Conservation (phyloP, 257 asterid genomes). For the Datura wrightii region DNA sequence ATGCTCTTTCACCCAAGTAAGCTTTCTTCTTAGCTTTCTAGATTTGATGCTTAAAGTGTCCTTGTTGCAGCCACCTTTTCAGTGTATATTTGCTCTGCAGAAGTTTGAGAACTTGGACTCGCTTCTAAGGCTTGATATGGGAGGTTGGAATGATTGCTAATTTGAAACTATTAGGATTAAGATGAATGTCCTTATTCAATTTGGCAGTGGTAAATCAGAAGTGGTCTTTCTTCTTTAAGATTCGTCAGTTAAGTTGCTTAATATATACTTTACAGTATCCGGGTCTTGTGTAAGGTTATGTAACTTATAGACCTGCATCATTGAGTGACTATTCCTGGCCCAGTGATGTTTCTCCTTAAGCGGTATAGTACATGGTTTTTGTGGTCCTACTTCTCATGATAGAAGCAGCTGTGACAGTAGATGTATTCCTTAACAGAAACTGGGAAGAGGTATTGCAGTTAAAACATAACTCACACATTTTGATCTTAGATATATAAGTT, state of each 20-base stretch:
- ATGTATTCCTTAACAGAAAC: slow-evolving; percentile 70
- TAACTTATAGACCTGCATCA: neutral
- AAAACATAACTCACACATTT: slow-evolving; percentile 25
- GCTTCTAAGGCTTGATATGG: neutral
- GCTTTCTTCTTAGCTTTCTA: slow-evolving; percentile 4
- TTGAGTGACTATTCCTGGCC: neutral
- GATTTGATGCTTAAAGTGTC: neutral
- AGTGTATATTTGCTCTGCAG: neutral
- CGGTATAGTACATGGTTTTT: slow-evolving; percentile 64
- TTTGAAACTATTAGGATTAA: neutral
- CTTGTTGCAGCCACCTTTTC: neutral
- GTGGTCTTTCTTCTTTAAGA: neutral
- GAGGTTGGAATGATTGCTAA: neutral
- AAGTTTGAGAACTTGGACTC: slow-evolving; percentile 11
- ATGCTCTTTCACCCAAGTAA: neutral
- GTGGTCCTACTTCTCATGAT: slow-evolving; percentile 68
- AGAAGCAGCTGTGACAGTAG: slow-evolving; percentile 79
- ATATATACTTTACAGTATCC: neutral
- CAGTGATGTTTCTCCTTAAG: slow-evolving; percentile 57
- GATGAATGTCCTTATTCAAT: neutral
- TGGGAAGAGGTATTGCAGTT: slow-evolving; percentile 81
- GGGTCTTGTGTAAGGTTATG: neutral
- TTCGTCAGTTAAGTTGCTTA: neutral
- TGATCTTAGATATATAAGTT: neutral
- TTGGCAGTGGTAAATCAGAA: neutral